Base-by-base conservation (phyloP, 768 basidiomycete species). In the Crucibulum laeve region DNA sequence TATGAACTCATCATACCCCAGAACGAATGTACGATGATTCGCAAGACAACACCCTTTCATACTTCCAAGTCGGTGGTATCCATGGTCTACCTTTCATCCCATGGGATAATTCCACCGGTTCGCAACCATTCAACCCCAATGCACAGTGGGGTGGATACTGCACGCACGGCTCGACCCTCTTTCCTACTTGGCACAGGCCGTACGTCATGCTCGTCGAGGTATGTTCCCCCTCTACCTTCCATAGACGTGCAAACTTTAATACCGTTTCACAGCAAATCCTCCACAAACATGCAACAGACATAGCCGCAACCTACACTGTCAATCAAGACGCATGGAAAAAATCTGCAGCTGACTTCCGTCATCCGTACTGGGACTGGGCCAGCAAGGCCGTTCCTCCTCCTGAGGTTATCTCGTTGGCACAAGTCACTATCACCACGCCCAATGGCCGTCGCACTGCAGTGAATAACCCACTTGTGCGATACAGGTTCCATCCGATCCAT, bases 131-230 rank as follows among this genome's bases (percentile, higher is more conserved):
- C 22, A 45, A 60, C 26, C 55, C 67, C 1, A 38, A 53, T 13
- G 45, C 49, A 0, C 48, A 55, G 5, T 69, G 62, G 61, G 59
- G 63, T n/a, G 78, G 77, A 3, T 79, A 80, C 50, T 80, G 77
- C 52, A 69, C 67, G n/a, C 79, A 81, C 53, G 73, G 72, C 13
- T 70, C 69, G 1, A 63, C 70, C 6, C 58, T 78, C 7, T 79
- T 79, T 63, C 76, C 76, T 5, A 76, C 73, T 4, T 79, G 74
- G 72, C 77, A 81, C 49, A 58, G 79, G 39, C 74, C 76, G 2
- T 79, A 79, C 47, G 55, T 79, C 19, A 54, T 68, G 25, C 56
- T 78, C 1, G 69, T 68, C 45, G 77, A 81, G 65, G 77, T 77
- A 36, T 7, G 62, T 32, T 13, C 7, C 10, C 32, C 15, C 22